A percentile compares a stretch with the other conserved stretches of the same genome.
Conservation (phyloP, 306 rosid species). For the Quercus cerris region DNA sequence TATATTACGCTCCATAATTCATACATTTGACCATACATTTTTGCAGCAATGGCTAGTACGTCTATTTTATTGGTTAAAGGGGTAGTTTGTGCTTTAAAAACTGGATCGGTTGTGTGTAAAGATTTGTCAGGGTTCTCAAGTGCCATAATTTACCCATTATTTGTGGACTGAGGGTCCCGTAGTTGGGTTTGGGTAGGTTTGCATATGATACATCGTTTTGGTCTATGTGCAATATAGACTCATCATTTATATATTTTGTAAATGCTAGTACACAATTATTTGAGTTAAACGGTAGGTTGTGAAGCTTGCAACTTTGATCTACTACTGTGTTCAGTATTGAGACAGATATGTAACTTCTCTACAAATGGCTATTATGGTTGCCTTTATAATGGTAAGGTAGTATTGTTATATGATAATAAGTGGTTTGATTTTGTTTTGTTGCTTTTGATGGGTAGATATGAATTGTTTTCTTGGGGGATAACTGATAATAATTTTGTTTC, state of each 20-base stretch:
- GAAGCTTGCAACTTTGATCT: neutral
- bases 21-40: neutral
- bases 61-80: neutral
- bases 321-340: neutral
- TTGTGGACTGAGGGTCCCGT: neutral
- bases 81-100: neutral
- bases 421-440: neutral
- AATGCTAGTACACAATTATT: neutral
- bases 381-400: neutral
- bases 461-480: neutral
- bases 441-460: neutral
- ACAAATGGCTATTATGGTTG: neutral
- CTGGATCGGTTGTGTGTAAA: neutral
- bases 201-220: neutral
- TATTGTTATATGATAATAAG: neutral
- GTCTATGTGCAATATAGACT: neutral
- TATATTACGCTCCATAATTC: neutral
- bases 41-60: neutral
- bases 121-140: neutral
- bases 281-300: neutral
- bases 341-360: neutral
- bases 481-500: neutral
- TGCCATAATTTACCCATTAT: neutral
- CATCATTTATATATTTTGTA: neutral
- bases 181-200: neutral